Base-by-base conservation (phyloP, 1,284 basidiomycete genomes). In the Ustilago cynodontis region DNA sequence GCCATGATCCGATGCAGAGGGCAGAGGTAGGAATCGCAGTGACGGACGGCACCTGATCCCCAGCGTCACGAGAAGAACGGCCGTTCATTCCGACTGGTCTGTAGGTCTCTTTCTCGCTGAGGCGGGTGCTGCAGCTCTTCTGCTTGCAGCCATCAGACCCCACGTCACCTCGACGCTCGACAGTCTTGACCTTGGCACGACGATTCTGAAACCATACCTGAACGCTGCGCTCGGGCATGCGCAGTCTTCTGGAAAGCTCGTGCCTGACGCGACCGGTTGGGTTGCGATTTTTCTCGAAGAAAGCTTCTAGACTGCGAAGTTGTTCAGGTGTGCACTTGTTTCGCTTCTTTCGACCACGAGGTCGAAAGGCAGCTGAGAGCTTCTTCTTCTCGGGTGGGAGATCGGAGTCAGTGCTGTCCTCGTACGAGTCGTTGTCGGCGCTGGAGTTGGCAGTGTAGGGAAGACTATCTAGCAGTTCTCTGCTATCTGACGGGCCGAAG, bases 171-270 rank as follows among this genome's bases (percentile, higher is more conserved):
- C 69, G 31, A 6, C 69, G 77, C 33, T 75, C 77, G 14, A 75
- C 39, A 4, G 72, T 75, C 66, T 78, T 78, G 72, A 78, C 64
- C 57, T 79, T 79, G 50, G 77, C 77, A 29, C 69, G 61, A 2
- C 74, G 65, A 26, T 81, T 81, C 67, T 82, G 80, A 59, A 82
- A 82, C 80, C 80, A 80, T 24, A 82, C 71, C 33, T 81, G 80
- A 5, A 82, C 79, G 31, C 80, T 82, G 31, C 80, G 68, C 43
- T 82, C 81, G 2, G 79, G 78, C 78, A 81, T 79, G 26, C 67
- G 64, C 28, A 82, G 67, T 14, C 59, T 67, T 9, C 75, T 51
- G 13, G 71, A 73, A 0, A 82, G 73, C 64, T 82, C 77, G n/a
- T 64, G 57, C 0, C 81, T 62, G 9, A 81, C 54, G 1, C 67